phyloP scores from a whole-genome alignment of 169 alveolate species.

The Plasmodium relictum region DNA sequence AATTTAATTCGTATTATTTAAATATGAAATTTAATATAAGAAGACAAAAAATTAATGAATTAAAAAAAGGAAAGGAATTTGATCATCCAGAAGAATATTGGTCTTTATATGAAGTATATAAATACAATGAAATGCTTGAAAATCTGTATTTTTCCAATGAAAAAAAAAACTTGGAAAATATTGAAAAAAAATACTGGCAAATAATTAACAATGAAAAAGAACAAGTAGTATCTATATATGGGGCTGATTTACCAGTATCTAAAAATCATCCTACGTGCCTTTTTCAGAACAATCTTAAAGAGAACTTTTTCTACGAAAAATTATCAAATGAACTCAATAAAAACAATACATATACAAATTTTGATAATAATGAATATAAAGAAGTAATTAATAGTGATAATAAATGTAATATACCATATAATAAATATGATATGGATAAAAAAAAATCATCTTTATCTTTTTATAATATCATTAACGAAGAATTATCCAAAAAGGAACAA shows the following conservation, averaged over 20 bases:
- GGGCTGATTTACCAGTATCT: slow-evolving; percentile 84
- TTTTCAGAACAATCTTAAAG: slow-evolving; percentile 23
- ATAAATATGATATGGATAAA: background rate
- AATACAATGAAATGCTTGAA: slow-evolving; percentile 53
- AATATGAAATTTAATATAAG: slow-evolving; percentile 86
- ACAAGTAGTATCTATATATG: slow-evolving; percentile 79
- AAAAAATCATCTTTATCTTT: background rate
- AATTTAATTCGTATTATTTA: slow-evolving; percentile 81
- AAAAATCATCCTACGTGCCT: slow-evolving; percentile 67
- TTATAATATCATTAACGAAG: slow-evolving; percentile 3
- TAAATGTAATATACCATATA: background rate
- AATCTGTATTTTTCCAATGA: background rate
- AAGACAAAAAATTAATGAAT: slow-evolving; percentile 83
- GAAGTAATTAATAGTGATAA: background rate
- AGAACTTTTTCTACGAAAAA: background rate
- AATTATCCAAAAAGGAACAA: background rate
- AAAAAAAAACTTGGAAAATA: slow-evolving; percentile 12
- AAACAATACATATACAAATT: background rate
- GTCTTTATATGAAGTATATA: slow-evolving; percentile 55
- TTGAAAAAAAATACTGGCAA: slow-evolving; percentile 82
- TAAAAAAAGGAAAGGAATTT: slow-evolving; percentile 83
- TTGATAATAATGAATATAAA: background rate
- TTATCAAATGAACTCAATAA: background rate
- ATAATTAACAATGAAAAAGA: slow-evolving; percentile 77
- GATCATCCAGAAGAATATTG: slow-evolving; percentile 46